Evolutionary conservation across 495 filamentous ascomycete genomes (phyloP).

Genomic region (Daldinia decipiens): DNA sequence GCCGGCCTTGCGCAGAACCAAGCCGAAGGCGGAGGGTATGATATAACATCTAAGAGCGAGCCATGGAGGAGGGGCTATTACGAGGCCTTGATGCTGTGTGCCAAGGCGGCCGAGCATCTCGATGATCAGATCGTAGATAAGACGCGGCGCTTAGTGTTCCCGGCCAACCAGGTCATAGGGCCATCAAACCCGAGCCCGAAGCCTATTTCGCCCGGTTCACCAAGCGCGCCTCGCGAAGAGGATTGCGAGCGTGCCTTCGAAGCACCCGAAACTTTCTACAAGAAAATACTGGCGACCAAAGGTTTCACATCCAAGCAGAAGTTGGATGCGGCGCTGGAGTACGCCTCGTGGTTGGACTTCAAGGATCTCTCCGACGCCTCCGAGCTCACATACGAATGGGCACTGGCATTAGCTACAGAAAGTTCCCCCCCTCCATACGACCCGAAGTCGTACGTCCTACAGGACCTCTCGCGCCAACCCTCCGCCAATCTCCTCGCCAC

Average conservation of each 20-base stretch:
- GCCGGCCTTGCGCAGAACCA: conserved; percentile 62
- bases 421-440: conserved; percentile 67
- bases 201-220: conserved; percentile 69
- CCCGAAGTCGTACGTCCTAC: conserved; percentile 67
- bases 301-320: conserved; percentile 80
- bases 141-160: conserved; percentile 71
- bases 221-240: conserved; percentile 71
- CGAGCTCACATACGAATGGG: conserved; percentile 75
- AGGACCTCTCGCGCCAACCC: conserved; percentile 60
- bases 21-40: conserved; percentile 53
- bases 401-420: conserved; percentile 71
- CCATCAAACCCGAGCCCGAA: conserved; percentile 84
- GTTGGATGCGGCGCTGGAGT: conserved; percentile 80
- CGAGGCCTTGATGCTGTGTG: conserved; percentile 78
- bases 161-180: conserved; percentile 74
- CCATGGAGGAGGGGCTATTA: conserved; percentile 86
- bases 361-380: conserved; percentile 71
- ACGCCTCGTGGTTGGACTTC: conserved; percentile 84
- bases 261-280: conserved; percentile 74
- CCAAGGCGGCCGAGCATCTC: conserved; percentile 78
- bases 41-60: conserved; percentile 78
- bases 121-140: conserved; percentile 80
- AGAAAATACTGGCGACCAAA: conserved; percentile 77
- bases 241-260: conserved; percentile 73
- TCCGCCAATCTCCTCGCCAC: conserved; percentile 78